phyloP scores from a whole-genome alignment of 2,329 filamentous ascomycete genomes.

The Piedraia hortae region DNA sequence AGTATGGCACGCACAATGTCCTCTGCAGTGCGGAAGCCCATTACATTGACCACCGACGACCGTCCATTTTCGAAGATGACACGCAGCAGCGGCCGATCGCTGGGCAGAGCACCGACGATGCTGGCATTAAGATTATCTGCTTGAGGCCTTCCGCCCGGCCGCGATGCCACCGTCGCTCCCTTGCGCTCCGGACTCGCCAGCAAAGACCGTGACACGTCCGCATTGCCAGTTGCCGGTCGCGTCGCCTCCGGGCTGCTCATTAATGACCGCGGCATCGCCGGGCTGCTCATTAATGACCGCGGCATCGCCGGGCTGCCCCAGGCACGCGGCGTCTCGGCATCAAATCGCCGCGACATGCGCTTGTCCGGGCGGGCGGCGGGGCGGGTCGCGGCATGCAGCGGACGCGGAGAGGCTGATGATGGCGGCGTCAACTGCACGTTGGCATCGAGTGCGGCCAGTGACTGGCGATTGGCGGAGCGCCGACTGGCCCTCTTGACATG shows the following conservation, averaged over 20 bases:
- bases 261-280: too few relatives aligned
- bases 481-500: slow-evolving; percentile 27
- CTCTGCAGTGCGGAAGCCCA: slow-evolving; percentile 70
- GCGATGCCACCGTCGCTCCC: slow-evolving; percentile 32
- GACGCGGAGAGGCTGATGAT: slow-evolving; percentile 37
- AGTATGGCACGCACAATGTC: slow-evolving; percentile 78
- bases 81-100: slow-evolving; percentile 67
- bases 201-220: too few relatives aligned
- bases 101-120: slow-evolving; percentile 40
- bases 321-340: too few relatives aligned
- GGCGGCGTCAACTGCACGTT: slow-evolving; percentile 26
- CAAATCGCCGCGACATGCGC: slow-evolving; percentile 21
- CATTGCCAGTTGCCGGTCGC: slow-evolving; percentile 4
- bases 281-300: too few relatives aligned
- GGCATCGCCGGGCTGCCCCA: too few relatives aligned
- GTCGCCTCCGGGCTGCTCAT: too few relatives aligned
- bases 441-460: slow-evolving; percentile 52
- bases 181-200: too few relatives aligned
- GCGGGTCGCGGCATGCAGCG: slow-evolving; percentile 25
- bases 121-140: slow-evolving; percentile 57
- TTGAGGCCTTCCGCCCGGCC: slow-evolving; percentile 44
- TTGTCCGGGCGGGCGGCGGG: slow-evolving; percentile 21
- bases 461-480: slow-evolving; percentile 53
- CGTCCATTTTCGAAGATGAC: slow-evolving; percentile 80
- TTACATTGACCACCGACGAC: slow-evolving; percentile 81